Evolutionary conservation across 2,329 filamentous ascomycete species (phyloP).

Genomic region (Beauveria australis): DNA sequence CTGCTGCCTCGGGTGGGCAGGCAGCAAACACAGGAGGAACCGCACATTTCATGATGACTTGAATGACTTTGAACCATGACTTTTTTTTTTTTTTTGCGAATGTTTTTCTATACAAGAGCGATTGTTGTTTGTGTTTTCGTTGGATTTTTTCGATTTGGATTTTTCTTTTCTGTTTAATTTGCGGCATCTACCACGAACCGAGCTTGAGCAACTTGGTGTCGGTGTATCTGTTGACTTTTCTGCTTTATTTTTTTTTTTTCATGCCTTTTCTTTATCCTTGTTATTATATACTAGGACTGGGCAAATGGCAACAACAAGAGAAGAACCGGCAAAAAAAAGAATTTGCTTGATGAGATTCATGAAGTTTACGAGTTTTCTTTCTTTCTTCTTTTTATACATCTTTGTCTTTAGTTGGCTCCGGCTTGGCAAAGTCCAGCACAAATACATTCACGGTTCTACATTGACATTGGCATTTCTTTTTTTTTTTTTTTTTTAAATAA

Average conservation of each 20-base stretch:
- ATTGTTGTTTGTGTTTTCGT: conserved; percentile 9
- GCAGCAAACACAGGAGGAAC: background rate
- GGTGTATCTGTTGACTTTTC: background rate
- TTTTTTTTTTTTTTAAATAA: too few relatives aligned
- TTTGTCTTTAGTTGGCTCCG: background rate
- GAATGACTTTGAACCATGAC: conserved; percentile 2
- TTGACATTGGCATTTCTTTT: background rate
- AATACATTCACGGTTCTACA: background rate
- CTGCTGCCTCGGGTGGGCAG: background rate
- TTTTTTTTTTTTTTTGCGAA: too few relatives aligned
- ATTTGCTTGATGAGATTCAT: conserved; percentile 11
- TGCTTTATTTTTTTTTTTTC: background rate
- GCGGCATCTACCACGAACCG: background rate
- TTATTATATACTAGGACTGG: background rate
- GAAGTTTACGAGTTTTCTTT: conserved; percentile 3
- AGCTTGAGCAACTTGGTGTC: background rate
- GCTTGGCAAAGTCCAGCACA: background rate
- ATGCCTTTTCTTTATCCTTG: background rate
- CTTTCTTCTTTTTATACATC: background rate
- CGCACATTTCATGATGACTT: background rate
- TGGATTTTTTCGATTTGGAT: background rate
- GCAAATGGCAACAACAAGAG: conserved; percentile 12
- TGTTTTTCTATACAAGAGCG: conserved; percentile 6
- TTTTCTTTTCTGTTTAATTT: background rate
- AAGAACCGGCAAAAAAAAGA: background rate